Percentiles rank a stretch among this genome's conserved stretches.
Conservation (phyloP, 2,329 filamentous ascomycete species). For the Fusarium tricinctum region DNA sequence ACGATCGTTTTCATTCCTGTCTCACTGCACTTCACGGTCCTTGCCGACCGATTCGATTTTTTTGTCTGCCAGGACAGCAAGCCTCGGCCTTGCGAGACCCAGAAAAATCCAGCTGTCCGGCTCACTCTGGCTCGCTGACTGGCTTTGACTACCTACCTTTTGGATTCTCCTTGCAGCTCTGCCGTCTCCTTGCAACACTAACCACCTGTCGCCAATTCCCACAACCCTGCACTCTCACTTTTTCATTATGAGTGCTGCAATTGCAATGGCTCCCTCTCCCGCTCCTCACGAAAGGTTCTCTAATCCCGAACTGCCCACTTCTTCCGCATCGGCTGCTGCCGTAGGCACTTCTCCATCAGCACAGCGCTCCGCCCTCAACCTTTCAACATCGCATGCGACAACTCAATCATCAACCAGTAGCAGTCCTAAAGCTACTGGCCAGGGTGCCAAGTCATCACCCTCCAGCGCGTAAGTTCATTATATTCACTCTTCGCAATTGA, state of each 20-base stretch:
- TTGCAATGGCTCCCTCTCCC: constrained; percentile 77
- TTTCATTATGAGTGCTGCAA: constrained; percentile 74
- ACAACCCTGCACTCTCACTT: constrained; percentile 36
- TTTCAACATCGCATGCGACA: constrained; percentile 58
- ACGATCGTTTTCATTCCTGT: constrained; percentile 43
- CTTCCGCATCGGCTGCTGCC: constrained; percentile 53
- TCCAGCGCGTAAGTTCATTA: constrained; percentile 68
- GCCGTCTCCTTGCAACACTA: constrained; percentile 36
- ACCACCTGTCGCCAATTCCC: constrained; percentile 35
- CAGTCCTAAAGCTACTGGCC: constrained; percentile 63
- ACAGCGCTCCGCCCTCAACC: constrained; percentile 57
- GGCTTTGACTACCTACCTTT: constrained; percentile 25
- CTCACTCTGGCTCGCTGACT: constrained; percentile 41
- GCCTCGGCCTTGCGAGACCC: constrained; percentile 40
- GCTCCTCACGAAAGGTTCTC: constrained; percentile 74
- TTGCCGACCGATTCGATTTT: constrained; percentile 36
- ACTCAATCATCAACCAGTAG: constrained; percentile 66
- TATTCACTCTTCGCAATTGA: constrained; percentile 19
- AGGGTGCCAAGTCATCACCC: constrained; percentile 68
- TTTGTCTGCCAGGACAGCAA: constrained; percentile 37
- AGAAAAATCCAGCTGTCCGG: constrained; percentile 45
- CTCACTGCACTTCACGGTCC: constrained; percentile 31
- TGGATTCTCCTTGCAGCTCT: constrained; percentile 41
- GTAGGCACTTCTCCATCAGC: constrained; percentile 60
- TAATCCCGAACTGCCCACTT: constrained; percentile 65